These are phyloP conservation scores for Fennellomyces sp. DNA, from an alignment of 371 early-diverging fungal genomes.

Conservation along the genomic window DNA sequence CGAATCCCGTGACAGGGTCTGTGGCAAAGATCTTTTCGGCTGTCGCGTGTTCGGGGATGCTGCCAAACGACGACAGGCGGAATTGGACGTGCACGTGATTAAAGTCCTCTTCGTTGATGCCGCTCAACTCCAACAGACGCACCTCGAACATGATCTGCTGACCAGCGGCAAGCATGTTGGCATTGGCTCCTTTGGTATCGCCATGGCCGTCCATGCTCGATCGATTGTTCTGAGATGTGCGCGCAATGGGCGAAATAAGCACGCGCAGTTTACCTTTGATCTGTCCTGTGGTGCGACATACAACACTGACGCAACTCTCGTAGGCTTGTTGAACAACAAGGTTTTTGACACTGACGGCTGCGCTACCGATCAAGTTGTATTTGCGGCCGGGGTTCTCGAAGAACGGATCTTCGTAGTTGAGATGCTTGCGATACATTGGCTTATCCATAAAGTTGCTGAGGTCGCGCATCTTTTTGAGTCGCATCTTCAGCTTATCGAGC, in stretches of 20 bases:
- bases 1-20: slow-evolving; percentile 64
- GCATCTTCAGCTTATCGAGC: slow-evolving; percentile 64
- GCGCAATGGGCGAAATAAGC: slow-evolving; percentile 51
- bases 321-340: slow-evolving; percentile 55
- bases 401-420: slow-evolving; percentile 80
- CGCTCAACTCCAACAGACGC: slow-evolving; percentile 66
- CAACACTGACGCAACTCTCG: slow-evolving; percentile 52
- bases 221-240: slow-evolving; percentile 12
- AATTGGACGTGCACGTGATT: slow-evolving; percentile 85
- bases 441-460: slow-evolving; percentile 75
- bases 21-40: slow-evolving; percentile 72
- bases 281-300: slow-evolving; percentile 62
- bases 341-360: slow-evolving; percentile 51
- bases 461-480: slow-evolving; percentile 79
- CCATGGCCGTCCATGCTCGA: slow-evolving; percentile 5
- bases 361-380: slow-evolving; percentile 70
- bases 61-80: slow-evolving; percentile 68
- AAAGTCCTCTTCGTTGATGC: slow-evolving; percentile 69
- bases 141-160: slow-evolving; percentile 75
- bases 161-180: slow-evolving; percentile 39
- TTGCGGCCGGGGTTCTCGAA: slow-evolving; percentile 67
- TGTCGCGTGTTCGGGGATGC: slow-evolving; percentile 35
- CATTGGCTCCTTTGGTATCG: background rate
- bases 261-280: slow-evolving; percentile 52
- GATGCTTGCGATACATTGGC: slow-evolving; percentile 72